Percentiles rank a stretch among this genome's conserved stretches.
Evolutionary conservation across 441 rosid genomes (phyloP).

Genomic region (Eugenia klotzschiana): DNA sequence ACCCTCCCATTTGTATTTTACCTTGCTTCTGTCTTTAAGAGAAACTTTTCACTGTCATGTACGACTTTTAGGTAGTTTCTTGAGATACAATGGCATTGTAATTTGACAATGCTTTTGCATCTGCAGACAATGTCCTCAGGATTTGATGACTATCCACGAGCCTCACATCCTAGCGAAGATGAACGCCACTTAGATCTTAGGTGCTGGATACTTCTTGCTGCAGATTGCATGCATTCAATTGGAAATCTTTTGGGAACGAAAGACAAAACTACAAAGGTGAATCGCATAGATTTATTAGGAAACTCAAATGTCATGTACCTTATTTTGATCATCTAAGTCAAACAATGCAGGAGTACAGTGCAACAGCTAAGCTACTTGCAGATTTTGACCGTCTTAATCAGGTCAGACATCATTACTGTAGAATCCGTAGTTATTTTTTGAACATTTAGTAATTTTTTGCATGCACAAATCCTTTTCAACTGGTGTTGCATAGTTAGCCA

Average conservation of each 20-base stretch:
- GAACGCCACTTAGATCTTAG: constrained; percentile 97
- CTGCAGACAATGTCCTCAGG: constrained; percentile 84
- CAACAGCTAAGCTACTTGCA: constrained; percentile 62
- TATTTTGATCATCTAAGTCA: constrained; percentile 1
- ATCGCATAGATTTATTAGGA: neutral
- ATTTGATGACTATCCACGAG: constrained; percentile 95
- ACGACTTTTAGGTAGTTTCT: neutral
- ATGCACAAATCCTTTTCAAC: neutral
- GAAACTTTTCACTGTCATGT: neutral
- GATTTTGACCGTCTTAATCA: constrained; percentile 69
- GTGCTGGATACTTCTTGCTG: constrained; percentile 99
- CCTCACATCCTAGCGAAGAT: constrained; percentile 87
- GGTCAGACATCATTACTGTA: constrained; percentile 25
- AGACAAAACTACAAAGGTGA: constrained; percentile 37
- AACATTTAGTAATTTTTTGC: neutral
- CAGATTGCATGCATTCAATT: constrained; percentile 84
- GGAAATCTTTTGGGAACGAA: constrained; percentile 36
- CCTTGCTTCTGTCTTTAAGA: neutral
- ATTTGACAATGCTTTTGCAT: constrained; percentile 17
- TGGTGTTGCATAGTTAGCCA: neutral
- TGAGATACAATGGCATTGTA: neutral
- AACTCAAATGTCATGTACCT: neutral
- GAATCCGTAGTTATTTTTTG: neutral
- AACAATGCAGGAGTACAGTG: constrained; percentile 57
- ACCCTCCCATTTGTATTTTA: neutral